Conservation (phyloP, 305 asterid genomes). For the Solanum hybrid region DNA sequence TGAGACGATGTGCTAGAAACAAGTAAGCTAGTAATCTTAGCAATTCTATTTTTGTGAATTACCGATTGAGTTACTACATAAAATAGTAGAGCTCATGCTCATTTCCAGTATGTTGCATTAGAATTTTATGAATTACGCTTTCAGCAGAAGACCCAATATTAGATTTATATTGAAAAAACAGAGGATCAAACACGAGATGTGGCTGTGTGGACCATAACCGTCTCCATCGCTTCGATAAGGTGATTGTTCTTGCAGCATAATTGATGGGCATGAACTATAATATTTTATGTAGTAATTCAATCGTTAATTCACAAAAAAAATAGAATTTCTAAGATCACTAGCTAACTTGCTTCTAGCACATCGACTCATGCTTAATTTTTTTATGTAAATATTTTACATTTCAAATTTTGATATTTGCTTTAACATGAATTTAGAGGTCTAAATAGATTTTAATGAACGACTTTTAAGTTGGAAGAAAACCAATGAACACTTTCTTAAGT, state of each 20-base stretch:
- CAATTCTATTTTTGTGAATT: not conserved
- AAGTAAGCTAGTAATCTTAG: too few species aligned
- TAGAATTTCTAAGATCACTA: too few species aligned
- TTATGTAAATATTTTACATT: too few species aligned
- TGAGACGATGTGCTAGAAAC: too few species aligned
- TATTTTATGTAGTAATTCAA: not conserved
- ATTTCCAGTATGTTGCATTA: not conserved
- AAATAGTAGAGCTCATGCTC: not conserved
- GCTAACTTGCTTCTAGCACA: too few species aligned
- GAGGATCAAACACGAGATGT: not conserved
- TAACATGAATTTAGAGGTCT: too few species aligned
- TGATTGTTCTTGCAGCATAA: not conserved
- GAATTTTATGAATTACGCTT: not conserved
- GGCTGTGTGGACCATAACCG: not conserved
- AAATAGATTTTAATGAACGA: too few species aligned
- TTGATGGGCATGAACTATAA: not conserved
- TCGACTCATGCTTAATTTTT: too few species aligned
- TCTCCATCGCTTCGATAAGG: not conserved
- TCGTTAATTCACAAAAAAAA: not conserved
- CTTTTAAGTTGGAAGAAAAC: not conserved
- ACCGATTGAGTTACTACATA: not conserved
- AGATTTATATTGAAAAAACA: not conserved
- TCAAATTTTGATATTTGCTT: too few species aligned
- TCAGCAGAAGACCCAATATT: not conserved
- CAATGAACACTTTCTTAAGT: not conserved